These are phyloP conservation scores for Beauveria sp. DNA, from an alignment of 2,329 filamentous ascomycete genomes.

Conservation along the genomic window DNA sequence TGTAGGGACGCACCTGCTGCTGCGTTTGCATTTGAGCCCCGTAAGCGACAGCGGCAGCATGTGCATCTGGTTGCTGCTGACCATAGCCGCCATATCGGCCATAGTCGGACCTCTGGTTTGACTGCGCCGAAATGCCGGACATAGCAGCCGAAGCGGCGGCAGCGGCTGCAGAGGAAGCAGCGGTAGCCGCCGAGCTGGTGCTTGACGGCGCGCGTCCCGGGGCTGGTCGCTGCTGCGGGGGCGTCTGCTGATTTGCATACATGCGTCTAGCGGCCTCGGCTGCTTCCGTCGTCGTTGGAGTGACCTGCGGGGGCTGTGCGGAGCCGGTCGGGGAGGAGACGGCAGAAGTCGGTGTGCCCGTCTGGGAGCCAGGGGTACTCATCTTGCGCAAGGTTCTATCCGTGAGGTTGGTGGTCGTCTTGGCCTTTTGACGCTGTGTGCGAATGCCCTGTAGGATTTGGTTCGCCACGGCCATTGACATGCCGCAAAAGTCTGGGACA, in stretches of 20 bases:
- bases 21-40: slow-evolving; percentile 12
- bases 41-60: slow-evolving; percentile 27
- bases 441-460: slow-evolving; percentile 84
- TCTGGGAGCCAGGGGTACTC: slow-evolving; percentile 38
- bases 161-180: slow-evolving; percentile 24
- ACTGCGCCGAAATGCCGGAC: slow-evolving; percentile 37
- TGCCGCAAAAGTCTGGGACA: slow-evolving; percentile 97
- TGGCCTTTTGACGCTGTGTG: slow-evolving; percentile 59
- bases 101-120: slow-evolving; percentile 28
- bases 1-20: slow-evolving; percentile 45
- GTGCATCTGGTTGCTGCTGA: slow-evolving; percentile 29
- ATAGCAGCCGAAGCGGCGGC: slow-evolving; percentile 55
- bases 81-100: slow-evolving; percentile 27
- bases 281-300: slow-evolving; percentile 37
- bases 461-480: slow-evolving; percentile 97
- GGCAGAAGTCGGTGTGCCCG: slow-evolving; percentile 23
- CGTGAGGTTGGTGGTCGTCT: slow-evolving; percentile 46
- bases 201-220: slow-evolving; percentile 48
- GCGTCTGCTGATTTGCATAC: slow-evolving; percentile 43
- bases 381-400: slow-evolving; percentile 58
- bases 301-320: slow-evolving; percentile 13
- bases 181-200: slow-evolving; percentile 20
- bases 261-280: slow-evolving; percentile 58
- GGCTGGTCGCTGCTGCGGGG: slow-evolving; percentile 31
- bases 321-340: slow-evolving; percentile 17